A percentile compares a stretch with the other conserved stretches of the same genome.
Evolutionary conservation across 2,329 filamentous ascomycete species (phyloP).

Genomic region (Akanthomyces dipterigenus): DNA sequence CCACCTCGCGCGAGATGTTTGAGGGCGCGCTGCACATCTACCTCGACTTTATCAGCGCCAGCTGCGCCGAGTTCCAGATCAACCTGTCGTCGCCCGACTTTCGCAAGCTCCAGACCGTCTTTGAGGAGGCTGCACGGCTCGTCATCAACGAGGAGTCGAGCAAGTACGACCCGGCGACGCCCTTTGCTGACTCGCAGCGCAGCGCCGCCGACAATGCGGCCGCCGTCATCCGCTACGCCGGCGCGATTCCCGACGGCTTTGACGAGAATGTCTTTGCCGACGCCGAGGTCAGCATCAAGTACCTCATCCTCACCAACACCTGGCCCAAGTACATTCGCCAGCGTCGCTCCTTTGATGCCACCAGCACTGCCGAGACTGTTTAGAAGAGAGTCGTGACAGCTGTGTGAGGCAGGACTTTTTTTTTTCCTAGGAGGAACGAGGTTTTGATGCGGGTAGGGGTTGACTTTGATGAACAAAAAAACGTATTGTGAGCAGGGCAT

Average conservation of each 20-base stretch:
- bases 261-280: conserved; percentile 50
- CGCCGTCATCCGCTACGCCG: conserved; percentile 27
- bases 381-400: neutral
- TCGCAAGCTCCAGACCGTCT: conserved; percentile 47
- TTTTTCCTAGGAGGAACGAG: too few relatives aligned
- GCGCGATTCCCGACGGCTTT: conserved; percentile 46
- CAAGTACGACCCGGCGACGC: conserved; percentile 33
- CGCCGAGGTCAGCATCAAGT: conserved; percentile 56
- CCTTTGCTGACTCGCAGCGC: conserved; percentile 32
- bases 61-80: conserved; percentile 58
- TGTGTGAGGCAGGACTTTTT: too few relatives aligned
- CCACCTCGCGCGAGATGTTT: conserved; percentile 44
- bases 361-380: conserved; percentile 11
- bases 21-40: conserved; percentile 55
- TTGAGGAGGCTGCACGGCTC: conserved; percentile 45
- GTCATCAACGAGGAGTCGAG: conserved; percentile 33
- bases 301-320: conserved; percentile 62
- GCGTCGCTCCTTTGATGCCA: conserved; percentile 21
- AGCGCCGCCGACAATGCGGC: conserved; percentile 15
- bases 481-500: neutral
- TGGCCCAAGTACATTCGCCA: conserved; percentile 55
- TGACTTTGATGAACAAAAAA: neutral
- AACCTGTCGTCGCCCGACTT: conserved; percentile 56
- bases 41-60: conserved; percentile 51
- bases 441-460: neutral